Evolutionary conservation across 176 grass and related monocot genomes (phyloP).

Genomic region (Triticum timopheevii): DNA sequence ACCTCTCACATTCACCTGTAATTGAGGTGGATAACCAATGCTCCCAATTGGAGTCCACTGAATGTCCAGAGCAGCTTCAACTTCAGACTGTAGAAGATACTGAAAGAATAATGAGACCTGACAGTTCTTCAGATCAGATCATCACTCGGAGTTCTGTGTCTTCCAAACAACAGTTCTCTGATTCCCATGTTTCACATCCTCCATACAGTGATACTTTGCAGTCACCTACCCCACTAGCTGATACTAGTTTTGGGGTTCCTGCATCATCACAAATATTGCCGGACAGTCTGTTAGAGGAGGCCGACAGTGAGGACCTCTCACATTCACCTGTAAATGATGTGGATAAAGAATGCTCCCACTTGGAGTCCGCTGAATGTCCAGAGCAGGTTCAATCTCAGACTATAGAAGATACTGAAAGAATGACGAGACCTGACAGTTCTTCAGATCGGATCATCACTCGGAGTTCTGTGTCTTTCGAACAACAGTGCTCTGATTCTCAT

Average conservation of each 20-base stretch:
- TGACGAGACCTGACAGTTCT: neutral
- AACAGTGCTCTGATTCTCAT: slow-evolving; percentile 27
- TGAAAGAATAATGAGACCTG: neutral
- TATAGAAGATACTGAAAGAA: slow-evolving; percentile 19
- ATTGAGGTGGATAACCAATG: slow-evolving; percentile 19
- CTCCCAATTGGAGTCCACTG: slow-evolving; percentile 21
- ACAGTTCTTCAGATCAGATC: neutral
- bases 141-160: neutral
- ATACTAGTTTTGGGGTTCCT: slow-evolving; percentile 15
- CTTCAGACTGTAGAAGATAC: slow-evolving; percentile 4
- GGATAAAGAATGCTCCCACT: slow-evolving; percentile 22
- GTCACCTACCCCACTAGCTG: slow-evolving; percentile 32
- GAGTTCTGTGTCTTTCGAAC: neutral
- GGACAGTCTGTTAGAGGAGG: slow-evolving; percentile 7
- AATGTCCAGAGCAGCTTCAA: slow-evolving; percentile 21
- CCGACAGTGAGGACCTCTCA: slow-evolving; percentile 2
- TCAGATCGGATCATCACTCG: neutral
- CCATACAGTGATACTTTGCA: slow-evolving; percentile 26
- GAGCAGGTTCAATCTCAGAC: slow-evolving; percentile 14
- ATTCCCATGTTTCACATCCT: slow-evolving; percentile 16
- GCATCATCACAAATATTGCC: slow-evolving; percentile 16
- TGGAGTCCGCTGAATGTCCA: neutral
- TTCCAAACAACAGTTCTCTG: slow-evolving; percentile 28
- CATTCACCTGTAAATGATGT: slow-evolving; percentile 23
- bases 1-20: slow-evolving; percentile 9